Conservation (phyloP, 768 basidiomycete genomes). For the Tricholoma sp. region DNA sequence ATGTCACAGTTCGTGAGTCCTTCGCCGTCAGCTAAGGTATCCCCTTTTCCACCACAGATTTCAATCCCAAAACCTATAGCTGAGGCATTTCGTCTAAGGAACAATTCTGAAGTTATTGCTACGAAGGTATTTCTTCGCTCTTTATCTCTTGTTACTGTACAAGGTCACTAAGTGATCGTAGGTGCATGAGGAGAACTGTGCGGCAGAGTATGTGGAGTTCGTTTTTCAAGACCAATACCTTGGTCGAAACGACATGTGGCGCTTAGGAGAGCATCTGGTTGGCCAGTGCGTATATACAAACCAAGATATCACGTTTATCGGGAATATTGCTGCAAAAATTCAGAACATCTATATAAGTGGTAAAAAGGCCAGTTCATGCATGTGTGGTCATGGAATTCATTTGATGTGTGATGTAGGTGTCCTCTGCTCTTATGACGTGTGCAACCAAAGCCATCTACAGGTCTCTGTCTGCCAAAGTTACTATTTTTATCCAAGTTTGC, state of each 20-base stretch:
- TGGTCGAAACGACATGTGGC: no score
- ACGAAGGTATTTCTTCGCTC: slow-evolving; percentile 49
- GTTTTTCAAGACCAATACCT: no score
- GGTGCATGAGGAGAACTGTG: no score
- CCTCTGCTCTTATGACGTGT: no score
- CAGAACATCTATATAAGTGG: slow-evolving; percentile 70
- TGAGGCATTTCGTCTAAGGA: no score
- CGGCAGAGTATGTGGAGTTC: no score
- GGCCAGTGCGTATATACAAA: slow-evolving; percentile 78
- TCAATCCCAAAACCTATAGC: slow-evolving; percentile 72
- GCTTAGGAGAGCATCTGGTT: no score
- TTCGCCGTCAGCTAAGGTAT: background rate
- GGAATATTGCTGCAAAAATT: slow-evolving; percentile 78
- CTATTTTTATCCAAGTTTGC: slow-evolving; percentile 95
- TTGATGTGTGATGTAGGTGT: slow-evolving; percentile 1
- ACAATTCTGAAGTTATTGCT: slow-evolving; percentile 65
- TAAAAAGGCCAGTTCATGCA: slow-evolving; percentile 43
- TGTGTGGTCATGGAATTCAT: slow-evolving; percentile 4
- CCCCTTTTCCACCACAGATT: slow-evolving; percentile 38
- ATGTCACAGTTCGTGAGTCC: background rate
- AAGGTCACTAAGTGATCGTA: no score
- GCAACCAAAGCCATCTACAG: no score
- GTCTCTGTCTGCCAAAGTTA: slow-evolving; percentile 84
- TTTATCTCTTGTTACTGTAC: no score
- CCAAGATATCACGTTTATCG: slow-evolving; percentile 84